These are phyloP conservation scores for Aspergillus indologenus DNA, from an alignment of 495 filamentous ascomycete genomes.

Conservation along the genomic window DNA sequence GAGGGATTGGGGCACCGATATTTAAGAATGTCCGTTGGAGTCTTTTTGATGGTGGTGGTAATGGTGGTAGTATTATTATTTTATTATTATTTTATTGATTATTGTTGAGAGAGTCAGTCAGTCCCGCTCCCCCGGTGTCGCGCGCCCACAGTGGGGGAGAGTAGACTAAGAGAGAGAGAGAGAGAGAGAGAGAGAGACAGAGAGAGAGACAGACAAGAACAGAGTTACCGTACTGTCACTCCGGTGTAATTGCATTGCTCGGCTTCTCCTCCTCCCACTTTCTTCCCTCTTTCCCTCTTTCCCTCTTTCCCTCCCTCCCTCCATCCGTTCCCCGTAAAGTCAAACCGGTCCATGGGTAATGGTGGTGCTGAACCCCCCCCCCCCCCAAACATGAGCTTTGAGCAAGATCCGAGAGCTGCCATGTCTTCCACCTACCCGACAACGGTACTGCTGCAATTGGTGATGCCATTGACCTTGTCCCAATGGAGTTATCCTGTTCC, in stretches of 20 bases:
- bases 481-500: neutral
- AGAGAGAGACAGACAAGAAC: neutral
- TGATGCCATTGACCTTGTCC: neutral
- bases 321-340: neutral
- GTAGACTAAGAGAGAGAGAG: too few species aligned
- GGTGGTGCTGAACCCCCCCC: neutral
- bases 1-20: neutral
- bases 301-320: too few species aligned
- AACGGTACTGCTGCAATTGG: neutral
- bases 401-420: too few species aligned
- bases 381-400: too few species aligned
- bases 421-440: neutral
- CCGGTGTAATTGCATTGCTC: neutral
- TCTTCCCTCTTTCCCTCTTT: neutral
- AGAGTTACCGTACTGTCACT: neutral
- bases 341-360: neutral
- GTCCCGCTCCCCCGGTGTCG: conserved; percentile 22
- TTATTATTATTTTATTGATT: conserved; percentile 5
- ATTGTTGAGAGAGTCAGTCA: conserved; percentile 17
- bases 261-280: neutral
- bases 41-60: neutral
- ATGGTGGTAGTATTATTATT: too few species aligned
- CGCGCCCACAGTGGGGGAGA: neutral
- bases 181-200: too few species aligned
- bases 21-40: neutral